Evolutionary conservation across 768 basidiomycete genomes (phyloP).

Genomic region (Trametes sanguinea): DNA sequence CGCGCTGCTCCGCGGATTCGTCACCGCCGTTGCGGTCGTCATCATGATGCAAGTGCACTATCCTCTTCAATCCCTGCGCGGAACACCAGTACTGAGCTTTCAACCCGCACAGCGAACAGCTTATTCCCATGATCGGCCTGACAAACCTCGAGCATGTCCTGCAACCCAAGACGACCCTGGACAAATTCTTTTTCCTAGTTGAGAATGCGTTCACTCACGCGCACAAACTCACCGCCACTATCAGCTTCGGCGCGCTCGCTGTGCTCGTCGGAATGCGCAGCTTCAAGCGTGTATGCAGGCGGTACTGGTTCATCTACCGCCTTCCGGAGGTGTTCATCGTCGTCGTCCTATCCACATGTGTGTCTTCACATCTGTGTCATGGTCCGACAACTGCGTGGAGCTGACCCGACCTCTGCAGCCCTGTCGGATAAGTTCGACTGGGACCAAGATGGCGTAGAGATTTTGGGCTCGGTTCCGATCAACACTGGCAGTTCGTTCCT

Average conservation of each 20-base stretch:
- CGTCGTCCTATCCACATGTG: slow-evolving; percentile 82
- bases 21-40: slow-evolving; percentile 81
- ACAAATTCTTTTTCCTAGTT: slow-evolving; percentile 77
- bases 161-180: slow-evolving; percentile 68
- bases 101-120: slow-evolving; percentile 60
- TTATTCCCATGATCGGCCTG: slow-evolving; percentile 90
- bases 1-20: slow-evolving; percentile 84
- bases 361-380: slow-evolving; percentile 3
- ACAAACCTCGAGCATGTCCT: slow-evolving; percentile 49
- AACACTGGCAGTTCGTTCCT: slow-evolving; percentile 64
- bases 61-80: neutral
- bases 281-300: slow-evolving; percentile 59
- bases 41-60: slow-evolving; percentile 69
- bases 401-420: slow-evolving; percentile 43
- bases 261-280: slow-evolving; percentile 63
- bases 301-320: slow-evolving; percentile 71
- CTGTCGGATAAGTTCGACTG: slow-evolving; percentile 69
- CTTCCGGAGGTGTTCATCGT: slow-evolving; percentile 90
- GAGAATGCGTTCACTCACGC: slow-evolving; percentile 55
- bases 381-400: neutral
- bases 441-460: slow-evolving; percentile 78
- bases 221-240: slow-evolving; percentile 66
- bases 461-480: slow-evolving; percentile 78
- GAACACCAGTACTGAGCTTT: neutral
- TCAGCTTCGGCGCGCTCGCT: slow-evolving; percentile 73